A percentile compares a stretch with the other conserved stretches of the same genome.
Evolutionary conservation across 352 stramenopile genomes (phyloP).

Genomic region (Peronospora farinosa): DNA sequence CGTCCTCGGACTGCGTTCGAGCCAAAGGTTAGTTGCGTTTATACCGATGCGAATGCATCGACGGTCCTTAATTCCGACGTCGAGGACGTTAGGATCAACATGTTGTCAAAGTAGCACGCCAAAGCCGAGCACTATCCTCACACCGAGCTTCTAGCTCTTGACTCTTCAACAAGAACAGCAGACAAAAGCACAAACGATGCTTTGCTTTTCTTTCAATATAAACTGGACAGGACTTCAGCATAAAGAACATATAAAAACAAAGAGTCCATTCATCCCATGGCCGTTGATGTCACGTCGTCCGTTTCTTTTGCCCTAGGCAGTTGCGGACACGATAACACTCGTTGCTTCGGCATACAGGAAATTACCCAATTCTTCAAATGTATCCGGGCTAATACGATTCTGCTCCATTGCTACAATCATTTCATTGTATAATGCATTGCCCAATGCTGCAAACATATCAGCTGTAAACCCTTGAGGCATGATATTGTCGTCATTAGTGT

Average conservation of each 20-base stretch:
- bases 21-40: too few relatives aligned
- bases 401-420: slow-evolving; percentile 46
- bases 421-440: slow-evolving; percentile 62
- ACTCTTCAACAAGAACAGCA: background rate
- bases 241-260: slow-evolving; percentile 22
- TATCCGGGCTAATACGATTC: slow-evolving; percentile 40
- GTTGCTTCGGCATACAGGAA: slow-evolving; percentile 43
- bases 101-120: too few relatives aligned
- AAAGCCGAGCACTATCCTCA: too few relatives aligned
- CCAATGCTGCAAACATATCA: slow-evolving; percentile 59
- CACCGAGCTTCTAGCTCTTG: background rate
- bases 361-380: slow-evolving; percentile 49
- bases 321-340: slow-evolving; percentile 42
- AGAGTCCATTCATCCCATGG: slow-evolving; percentile 9
- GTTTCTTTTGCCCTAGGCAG: slow-evolving; percentile 13
- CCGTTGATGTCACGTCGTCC: background rate
- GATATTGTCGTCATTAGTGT: slow-evolving; percentile 20
- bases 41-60: too few relatives aligned
- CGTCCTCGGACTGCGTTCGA: too few relatives aligned
- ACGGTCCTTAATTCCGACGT: too few relatives aligned
- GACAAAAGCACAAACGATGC: background rate
- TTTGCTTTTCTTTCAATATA: slow-evolving; percentile 6
- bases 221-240: slow-evolving; percentile 12
- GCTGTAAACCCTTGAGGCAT: slow-evolving; percentile 67
- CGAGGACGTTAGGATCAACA: too few relatives aligned